These are phyloP conservation scores for Coffea humblotiana DNA, from an alignment of 305 asterid genomes.

Conservation along the genomic window DNA sequence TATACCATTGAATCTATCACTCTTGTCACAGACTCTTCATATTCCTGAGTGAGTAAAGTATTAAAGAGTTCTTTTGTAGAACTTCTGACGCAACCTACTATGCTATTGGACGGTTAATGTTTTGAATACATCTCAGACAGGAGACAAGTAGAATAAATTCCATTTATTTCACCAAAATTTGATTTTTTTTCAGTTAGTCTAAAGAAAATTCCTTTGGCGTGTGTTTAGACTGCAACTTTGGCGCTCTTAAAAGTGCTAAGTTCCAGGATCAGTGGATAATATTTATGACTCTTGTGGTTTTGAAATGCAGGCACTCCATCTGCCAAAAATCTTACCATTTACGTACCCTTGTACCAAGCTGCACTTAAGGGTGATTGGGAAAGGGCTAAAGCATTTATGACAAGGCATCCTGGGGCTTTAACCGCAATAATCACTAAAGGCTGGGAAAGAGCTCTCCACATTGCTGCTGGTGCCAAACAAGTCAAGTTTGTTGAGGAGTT, in stretches of 20 bases:
- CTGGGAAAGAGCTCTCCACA: constrained; percentile 42
- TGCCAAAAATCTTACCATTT: constrained; percentile 19
- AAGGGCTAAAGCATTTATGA: constrained; percentile 24
- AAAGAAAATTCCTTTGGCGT: too few relatives aligned
- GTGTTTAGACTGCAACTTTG: neutral
- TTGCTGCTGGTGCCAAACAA: constrained; percentile 38
- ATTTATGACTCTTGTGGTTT: neutral
- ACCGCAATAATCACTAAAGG: constrained; percentile 25
- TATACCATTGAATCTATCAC: neutral
- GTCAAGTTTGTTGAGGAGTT: constrained; percentile 33
- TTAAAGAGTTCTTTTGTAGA: neutral
- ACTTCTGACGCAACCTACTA: neutral
- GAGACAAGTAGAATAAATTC: neutral
- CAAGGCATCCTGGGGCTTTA: constrained; percentile 1
- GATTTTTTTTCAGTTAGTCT: neutral
- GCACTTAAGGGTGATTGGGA: constrained; percentile 48
- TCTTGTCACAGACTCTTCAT: too few relatives aligned
- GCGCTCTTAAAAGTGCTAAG: neutral
- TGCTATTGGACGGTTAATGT: neutral
- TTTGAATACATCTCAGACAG: neutral
- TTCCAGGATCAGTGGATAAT: neutral
- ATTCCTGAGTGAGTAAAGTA: neutral
- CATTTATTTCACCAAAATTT: neutral
- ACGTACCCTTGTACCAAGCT: constrained; percentile 40
- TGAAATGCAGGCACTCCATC: constrained; percentile 20